These are phyloP conservation scores for Eucalyptus rudis DNA, from an alignment of 345 rosid species.

Conservation along the genomic window DNA sequence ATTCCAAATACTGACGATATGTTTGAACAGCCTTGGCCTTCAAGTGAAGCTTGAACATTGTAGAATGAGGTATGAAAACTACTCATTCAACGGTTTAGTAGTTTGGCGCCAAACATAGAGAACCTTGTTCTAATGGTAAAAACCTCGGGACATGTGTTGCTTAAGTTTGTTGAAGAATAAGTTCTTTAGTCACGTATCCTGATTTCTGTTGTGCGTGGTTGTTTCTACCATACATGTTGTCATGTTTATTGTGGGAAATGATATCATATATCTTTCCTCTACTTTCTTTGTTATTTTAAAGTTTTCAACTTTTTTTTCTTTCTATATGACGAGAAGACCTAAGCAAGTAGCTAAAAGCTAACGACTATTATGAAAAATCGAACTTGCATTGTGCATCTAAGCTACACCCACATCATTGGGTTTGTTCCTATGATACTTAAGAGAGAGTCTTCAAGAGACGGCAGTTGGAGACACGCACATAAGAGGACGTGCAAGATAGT, in stretches of 20 bases:
- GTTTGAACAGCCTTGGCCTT: accelerated
- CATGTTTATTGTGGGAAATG: not conserved
- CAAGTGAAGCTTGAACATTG: not conserved
- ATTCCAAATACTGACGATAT: not conserved
- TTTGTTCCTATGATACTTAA: not conserved
- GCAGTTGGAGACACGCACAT: not conserved
- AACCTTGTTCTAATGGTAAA: not conserved
- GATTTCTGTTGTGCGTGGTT: not conserved
- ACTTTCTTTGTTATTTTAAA: not conserved
- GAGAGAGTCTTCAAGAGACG: not conserved
- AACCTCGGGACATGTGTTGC: accelerated
- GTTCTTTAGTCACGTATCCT: not conserved
- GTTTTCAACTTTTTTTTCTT: not conserved
- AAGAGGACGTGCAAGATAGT: not conserved
- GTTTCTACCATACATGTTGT: not conserved
- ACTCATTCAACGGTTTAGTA: accelerated
- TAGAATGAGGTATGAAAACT: not conserved
- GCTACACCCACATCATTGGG: not conserved
- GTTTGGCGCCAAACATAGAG: not conserved
- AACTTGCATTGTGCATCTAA: not conserved
- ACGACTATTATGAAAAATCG: not conserved
- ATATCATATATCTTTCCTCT: not conserved
- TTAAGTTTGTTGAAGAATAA: not conserved
- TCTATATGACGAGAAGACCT: not conserved
- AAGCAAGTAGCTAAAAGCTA: not conserved